A percentile compares a stretch with the other conserved stretches of the same genome.
These are phyloP conservation scores for Diatrype stigma DNA, from an alignment of 2,329 filamentous ascomycete species.

Conservation along the genomic window DNA sequence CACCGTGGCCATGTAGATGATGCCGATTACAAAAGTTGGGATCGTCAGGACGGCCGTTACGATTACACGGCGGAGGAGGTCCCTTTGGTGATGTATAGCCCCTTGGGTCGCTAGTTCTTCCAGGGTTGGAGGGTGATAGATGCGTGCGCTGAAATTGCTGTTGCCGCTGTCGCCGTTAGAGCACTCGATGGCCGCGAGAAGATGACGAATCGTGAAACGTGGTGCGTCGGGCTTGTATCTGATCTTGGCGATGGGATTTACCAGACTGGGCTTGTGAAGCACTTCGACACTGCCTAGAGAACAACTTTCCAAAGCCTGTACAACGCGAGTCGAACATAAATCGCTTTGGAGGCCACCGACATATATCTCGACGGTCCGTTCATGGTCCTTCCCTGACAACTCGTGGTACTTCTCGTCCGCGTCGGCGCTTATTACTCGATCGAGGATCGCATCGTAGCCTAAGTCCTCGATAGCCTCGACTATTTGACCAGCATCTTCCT, in stretches of 20 bases:
- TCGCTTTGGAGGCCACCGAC: constrained; percentile 73
- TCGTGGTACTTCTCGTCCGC: constrained; percentile 22
- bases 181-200: constrained; percentile 63
- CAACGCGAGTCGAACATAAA: constrained; percentile 61
- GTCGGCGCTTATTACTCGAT: constrained; percentile 43
- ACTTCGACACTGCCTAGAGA: constrained; percentile 52
- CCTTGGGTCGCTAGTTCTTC: constrained; percentile 77
- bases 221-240: constrained; percentile 67
- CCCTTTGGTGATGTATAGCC: constrained; percentile 63
- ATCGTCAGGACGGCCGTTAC: constrained; percentile 68
- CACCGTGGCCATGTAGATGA: constrained; percentile 86
- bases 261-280: constrained; percentile 49
- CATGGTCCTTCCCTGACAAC: constrained; percentile 20
- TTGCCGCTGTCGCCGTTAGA: too few relatives aligned
- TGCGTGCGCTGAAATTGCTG: constrained; percentile 60
- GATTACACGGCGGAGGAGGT: constrained; percentile 65
- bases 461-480: constrained; percentile 55
- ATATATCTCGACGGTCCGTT: constrained; percentile 59
- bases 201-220: constrained; percentile 68
- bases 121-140: constrained; percentile 77
- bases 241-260: constrained; percentile 65
- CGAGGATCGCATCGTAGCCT: constrained; percentile 62
- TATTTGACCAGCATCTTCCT: constrained; percentile 42
- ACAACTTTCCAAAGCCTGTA: constrained; percentile 44
- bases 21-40: constrained; percentile 81